Conservation (phyloP, 78 protist genomes). For the slime mould (Dictyostelium discoideum) region dicty_2.7 NC_007089.4:3990001-3990500, state of each 20-base stretch:
- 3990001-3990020: neutral
- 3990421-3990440: neutral
- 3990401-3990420: neutral
- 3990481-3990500: neutral
- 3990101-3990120: neutral
- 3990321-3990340: constrained; percentile 24
- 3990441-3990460: constrained; percentile 15
- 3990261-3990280: constrained; percentile 12
- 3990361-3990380: neutral
- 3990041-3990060: neutral
- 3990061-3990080: constrained; percentile 19
- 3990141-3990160: neutral
- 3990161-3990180: neutral
- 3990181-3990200: neutral
- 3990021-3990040: neutral
- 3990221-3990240: neutral
- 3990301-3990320: constrained; percentile 13
- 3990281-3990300: neutral
- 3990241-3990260: neutral
- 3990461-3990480: neutral
- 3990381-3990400: neutral
- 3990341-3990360: neutral
- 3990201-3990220: neutral
- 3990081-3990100: constrained; percentile 25
- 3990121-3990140: constrained; percentile 24